Evolutionary conservation across 2,329 filamentous ascomycete species (phyloP), one percentile per base, ranked within the genome.

Genomic region (Alternaria hordeiaustralica): DNA sequence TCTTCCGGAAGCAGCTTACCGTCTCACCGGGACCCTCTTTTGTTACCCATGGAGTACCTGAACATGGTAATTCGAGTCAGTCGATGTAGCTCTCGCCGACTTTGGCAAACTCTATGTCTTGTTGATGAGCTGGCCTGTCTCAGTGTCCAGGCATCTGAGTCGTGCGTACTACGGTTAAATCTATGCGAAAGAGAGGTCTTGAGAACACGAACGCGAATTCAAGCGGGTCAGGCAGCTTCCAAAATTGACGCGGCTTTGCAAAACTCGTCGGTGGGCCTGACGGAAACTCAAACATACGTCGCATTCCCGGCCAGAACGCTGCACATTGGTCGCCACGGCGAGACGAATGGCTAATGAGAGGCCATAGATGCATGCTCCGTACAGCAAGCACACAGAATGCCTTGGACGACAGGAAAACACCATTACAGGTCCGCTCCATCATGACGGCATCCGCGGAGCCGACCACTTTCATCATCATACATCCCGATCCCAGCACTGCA

Each of bases 1-100:
- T 60, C 50, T 43, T 60, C 66, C 61, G 65, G 59, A 20, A 30
- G 21, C 46, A 47, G 56, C 46, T 55, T 64, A 66, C 65, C 67
- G 49, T 43, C 21, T 53, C 21, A 45, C 50, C 54, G 62, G 65
- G 60, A 49, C 55, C 25, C 30, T 26, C 25, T 49, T 26, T 56
- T 21, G 33, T 50, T 45, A 43, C 33, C 25, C 36, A 56, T 55
- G 46, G 44, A 54, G 50, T 55, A 58, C 44, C 55, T 60, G 55
- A 58, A 49, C 53, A 41, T 21, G 33, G 57, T 46, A 25, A 25
- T 28, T 18, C 61, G 64, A 65, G 57, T 65, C 57, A 63, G 55
- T 58, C n/a, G n/a, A 41, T 9, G 45, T 50, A 33, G 33, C 30
- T 47, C 55, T 47, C 47, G 23, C 55, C 44, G 51, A 50, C 25